A percentile compares a stretch with the other conserved stretches of the same genome.
Conservation (phyloP, 495 filamentous ascomycete species). For the Cladorrhinum samala region DNA sequence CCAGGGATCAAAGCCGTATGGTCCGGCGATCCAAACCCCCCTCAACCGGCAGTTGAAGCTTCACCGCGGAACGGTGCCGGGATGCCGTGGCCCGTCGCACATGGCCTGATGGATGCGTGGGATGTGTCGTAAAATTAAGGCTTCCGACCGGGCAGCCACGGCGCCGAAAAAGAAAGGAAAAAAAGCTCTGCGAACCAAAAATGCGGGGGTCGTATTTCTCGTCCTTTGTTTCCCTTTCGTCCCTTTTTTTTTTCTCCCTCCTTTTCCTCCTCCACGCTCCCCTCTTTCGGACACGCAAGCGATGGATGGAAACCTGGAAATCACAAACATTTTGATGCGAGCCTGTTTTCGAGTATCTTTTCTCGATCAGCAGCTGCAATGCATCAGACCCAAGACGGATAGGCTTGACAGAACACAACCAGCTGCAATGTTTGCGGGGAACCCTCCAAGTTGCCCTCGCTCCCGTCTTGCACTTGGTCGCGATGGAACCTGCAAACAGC, state of each 20-base stretch:
- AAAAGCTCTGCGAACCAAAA: not conserved
- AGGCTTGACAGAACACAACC: constrained; percentile 1
- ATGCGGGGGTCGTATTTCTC: not conserved
- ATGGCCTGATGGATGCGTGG: constrained; percentile 6
- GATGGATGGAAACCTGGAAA: no score
- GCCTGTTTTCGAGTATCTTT: no score
- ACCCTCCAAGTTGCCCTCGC: not conserved
- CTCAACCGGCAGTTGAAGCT: constrained; percentile 2
- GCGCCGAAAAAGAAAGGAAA: not conserved
- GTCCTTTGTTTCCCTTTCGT: not conserved
- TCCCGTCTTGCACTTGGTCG: constrained; percentile 1
- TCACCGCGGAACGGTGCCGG: not conserved
- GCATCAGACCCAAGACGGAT: no score
- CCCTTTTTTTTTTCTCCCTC: not conserved
- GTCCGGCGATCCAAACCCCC: constrained; percentile 3
- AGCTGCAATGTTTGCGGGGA: not conserved
- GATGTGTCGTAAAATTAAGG: not conserved
- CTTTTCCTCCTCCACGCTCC: no score
- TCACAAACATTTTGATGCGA: no score
- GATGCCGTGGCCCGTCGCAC: not conserved
- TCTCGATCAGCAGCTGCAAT: no score
- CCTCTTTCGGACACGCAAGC: no score
- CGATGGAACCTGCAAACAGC: constrained; percentile 5
- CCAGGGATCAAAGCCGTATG: not conserved
- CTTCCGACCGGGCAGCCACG: not conserved